Percentiles rank a stretch among this genome's conserved stretches.
Conservation (phyloP, 495 filamentous ascomycete genomes). For the Penicillium parvum region DNA sequence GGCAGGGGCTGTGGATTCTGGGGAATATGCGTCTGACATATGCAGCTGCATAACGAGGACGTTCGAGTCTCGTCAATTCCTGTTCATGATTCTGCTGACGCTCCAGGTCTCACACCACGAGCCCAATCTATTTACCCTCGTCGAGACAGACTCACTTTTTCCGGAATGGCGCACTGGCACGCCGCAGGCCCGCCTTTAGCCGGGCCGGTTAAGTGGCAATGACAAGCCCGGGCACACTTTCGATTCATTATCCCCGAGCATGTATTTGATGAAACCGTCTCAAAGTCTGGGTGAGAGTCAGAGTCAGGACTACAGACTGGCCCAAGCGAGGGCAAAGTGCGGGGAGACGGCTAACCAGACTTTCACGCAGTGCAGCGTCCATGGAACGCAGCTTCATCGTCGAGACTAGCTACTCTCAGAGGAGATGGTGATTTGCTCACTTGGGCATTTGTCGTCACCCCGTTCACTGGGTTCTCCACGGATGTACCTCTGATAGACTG, state of each 20-base stretch:
- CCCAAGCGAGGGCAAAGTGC: constrained; percentile 11
- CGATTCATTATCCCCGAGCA: neutral
- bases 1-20: too few species aligned
- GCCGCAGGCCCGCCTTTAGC: neutral
- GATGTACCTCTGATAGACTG: too few species aligned
- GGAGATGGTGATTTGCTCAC: constrained; percentile 1
- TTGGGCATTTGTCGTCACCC: constrained; percentile 6
- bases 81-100: too few species aligned
- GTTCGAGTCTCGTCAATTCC: too few species aligned
- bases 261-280: neutral
- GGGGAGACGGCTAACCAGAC: constrained; percentile 14
- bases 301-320: neutral
- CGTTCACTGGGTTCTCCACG: too few species aligned
- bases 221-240: neutral
- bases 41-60: too few species aligned
- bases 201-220: neutral
- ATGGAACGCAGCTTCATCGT: constrained; percentile 3
- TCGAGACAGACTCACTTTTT: neutral
- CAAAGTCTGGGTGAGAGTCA: too few species aligned
- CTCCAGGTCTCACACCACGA: too few species aligned
- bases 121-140: too few species aligned
- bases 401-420: too few species aligned
- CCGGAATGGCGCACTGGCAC: neutral
- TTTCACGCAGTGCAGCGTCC: constrained; percentile 4
- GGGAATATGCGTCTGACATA: too few species aligned